phyloP scores from a whole-genome alignment of 1,284 basidiomycete genomes.

The Phlebopus sp. region DNA sequence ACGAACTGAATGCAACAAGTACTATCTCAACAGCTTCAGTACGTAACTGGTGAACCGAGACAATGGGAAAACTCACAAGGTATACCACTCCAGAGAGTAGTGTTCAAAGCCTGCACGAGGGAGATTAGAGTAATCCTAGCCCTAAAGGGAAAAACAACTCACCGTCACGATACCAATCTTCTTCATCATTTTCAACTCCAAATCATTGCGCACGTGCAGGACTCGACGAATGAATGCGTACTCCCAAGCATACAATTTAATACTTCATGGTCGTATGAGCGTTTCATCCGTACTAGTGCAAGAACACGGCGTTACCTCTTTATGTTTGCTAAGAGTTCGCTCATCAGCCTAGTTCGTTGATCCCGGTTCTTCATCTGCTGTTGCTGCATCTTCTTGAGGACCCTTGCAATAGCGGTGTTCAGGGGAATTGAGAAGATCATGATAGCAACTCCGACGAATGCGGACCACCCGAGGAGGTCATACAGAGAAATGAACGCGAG shows the following conservation, averaged over 20 bases:
- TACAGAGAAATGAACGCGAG: conserved; percentile 91
- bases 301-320: conserved; percentile 54
- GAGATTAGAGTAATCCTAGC: background rate
- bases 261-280: conserved; percentile 37
- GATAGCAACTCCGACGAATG: conserved; percentile 89
- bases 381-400: conserved; percentile 80
- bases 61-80: conserved; percentile 39
- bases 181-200: conserved; percentile 79
- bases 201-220: conserved; percentile 76
- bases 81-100: conserved; percentile 65
- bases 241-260: conserved; percentile 88
- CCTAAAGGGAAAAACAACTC: background rate
- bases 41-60: conserved; percentile 27
- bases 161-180: conserved; percentile 78
- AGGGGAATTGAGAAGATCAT: conserved; percentile 84
- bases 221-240: conserved; percentile 79
- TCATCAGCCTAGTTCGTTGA: conserved; percentile 73
- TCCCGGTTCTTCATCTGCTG: conserved; percentile 91
- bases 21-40: conserved; percentile 39
- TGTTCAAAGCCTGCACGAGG: conserved; percentile 49
- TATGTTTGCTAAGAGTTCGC: conserved; percentile 85
- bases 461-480: conserved; percentile 86
- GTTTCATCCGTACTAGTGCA: background rate
- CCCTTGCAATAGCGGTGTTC: conserved; percentile 74
- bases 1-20: conserved; percentile 86